phyloP scores from a whole-genome alignment of 371 early-diverging fungal species.

The Mucor irregularis region DNA sequence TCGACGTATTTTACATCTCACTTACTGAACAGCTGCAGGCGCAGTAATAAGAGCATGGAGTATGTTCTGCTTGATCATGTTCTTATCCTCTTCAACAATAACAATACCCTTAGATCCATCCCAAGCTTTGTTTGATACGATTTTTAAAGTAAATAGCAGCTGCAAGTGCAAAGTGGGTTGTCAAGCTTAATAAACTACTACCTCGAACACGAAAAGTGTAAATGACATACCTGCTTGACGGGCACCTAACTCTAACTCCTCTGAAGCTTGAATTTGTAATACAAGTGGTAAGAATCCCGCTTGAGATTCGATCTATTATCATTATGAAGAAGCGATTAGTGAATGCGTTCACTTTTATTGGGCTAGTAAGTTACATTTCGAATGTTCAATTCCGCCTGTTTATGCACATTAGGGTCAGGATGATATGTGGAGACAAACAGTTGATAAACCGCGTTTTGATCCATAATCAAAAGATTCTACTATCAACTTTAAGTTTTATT shows the following conservation, averaged over 20 bases:
- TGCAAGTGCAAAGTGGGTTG: too few relatives aligned
- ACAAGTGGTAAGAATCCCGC: constrained; percentile 70
- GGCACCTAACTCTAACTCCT: constrained; percentile 62
- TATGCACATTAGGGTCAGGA: constrained; percentile 76
- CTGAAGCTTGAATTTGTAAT: constrained; percentile 68
- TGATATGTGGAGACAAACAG: constrained; percentile 79
- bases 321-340: background rate
- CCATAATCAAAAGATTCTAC: too few relatives aligned
- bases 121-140: constrained; percentile 77
- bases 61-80: constrained; percentile 68
- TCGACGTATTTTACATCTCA: too few relatives aligned
- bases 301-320: constrained; percentile 53
- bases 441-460: constrained; percentile 57
- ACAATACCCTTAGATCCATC: constrained; percentile 34
- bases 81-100: constrained; percentile 72
- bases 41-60: constrained; percentile 70
- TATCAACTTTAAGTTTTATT: too few relatives aligned
- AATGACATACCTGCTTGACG: constrained; percentile 71
- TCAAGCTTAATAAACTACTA: background rate
- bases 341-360: too few relatives aligned
- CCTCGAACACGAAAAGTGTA: background rate
- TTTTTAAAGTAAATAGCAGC: constrained; percentile 97
- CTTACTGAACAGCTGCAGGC: constrained; percentile 71
- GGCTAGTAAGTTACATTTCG: constrained; percentile 30
- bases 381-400: constrained; percentile 67